These are phyloP conservation scores for Oryza rufipogon DNA, from an alignment of 176 grass and related monocot genomes.

Conservation along the genomic window DNA sequence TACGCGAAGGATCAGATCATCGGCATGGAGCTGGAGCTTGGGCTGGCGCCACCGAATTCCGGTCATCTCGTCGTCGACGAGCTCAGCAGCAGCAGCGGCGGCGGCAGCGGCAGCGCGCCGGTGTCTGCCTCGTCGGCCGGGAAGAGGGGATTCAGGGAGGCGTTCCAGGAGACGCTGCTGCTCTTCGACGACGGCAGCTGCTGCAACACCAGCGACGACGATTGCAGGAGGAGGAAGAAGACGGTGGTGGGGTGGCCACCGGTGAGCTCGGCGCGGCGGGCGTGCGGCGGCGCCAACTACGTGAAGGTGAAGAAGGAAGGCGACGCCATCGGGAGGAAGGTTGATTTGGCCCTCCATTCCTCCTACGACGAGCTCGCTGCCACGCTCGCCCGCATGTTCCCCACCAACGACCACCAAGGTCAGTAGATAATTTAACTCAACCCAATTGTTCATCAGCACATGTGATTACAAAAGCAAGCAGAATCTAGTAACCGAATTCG, in stretches of 20 bases:
- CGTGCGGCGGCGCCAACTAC: slow-evolving; percentile 45
- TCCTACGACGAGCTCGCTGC: slow-evolving; percentile 72
- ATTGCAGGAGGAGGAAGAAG: slow-evolving; percentile 22
- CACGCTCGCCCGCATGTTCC: slow-evolving; percentile 79
- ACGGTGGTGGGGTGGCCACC: slow-evolving; percentile 85
- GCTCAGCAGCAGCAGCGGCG: neutral
- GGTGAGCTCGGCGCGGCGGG: slow-evolving; percentile 58
- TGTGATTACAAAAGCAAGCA: neutral
- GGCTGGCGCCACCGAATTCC: slow-evolving; percentile 60
- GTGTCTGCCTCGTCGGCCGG: neutral
- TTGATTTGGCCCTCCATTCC: slow-evolving; percentile 63
- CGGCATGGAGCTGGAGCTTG: slow-evolving; percentile 87
- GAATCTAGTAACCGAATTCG: too few species aligned
- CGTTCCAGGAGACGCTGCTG: slow-evolving; percentile 47
- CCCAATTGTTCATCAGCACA: neutral
- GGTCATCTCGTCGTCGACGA: neutral
- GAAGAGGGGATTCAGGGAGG: slow-evolving; percentile 64
- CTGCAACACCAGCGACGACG: neutral
- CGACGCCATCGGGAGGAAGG: slow-evolving; percentile 84
- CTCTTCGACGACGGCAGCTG: slow-evolving; percentile 63
- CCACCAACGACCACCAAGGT: slow-evolving; percentile 34
- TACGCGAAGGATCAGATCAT: neutral
- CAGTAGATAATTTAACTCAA: neutral
- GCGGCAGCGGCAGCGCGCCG: neutral
- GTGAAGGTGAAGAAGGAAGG: slow-evolving; percentile 96